Evolutionary conservation across 2,329 filamentous ascomycete genomes (phyloP).

Genomic region (Aspergillus persii): DNA sequence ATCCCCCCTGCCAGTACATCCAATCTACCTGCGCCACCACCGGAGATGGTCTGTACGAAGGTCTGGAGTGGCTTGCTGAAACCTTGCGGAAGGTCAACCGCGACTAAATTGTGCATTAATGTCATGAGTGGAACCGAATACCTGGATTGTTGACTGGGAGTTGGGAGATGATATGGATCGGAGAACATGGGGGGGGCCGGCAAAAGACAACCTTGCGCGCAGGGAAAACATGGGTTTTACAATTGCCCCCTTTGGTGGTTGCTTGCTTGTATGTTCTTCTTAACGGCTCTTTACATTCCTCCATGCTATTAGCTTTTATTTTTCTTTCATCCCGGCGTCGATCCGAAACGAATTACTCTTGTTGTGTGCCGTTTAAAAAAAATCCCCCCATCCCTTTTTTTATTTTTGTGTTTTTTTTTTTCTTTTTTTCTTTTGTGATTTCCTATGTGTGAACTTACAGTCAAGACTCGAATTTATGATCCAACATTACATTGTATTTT

Average conservation of each 20-base stretch:
- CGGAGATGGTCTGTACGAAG: slow-evolving; percentile 98
- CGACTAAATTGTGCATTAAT: slow-evolving; percentile 42
- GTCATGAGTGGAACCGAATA: slow-evolving; percentile 32
- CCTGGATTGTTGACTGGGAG: slow-evolving; percentile 36
- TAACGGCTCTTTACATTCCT: slow-evolving; percentile 38
- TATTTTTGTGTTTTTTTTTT: slow-evolving; percentile 11
- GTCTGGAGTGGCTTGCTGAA: slow-evolving; percentile 88
- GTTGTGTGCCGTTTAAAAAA: slow-evolving; percentile 26
- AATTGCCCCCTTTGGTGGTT: slow-evolving; percentile 24
- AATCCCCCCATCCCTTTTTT: slow-evolving; percentile 16
- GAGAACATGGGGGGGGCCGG: slow-evolving; percentile 30
- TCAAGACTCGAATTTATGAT: slow-evolving; percentile 16
- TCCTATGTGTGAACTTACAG: slow-evolving; percentile 9
- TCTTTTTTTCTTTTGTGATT: slow-evolving; percentile 6
- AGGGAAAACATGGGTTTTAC: slow-evolving; percentile 28
- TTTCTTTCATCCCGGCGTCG: slow-evolving; percentile 36
- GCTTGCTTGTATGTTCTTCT: slow-evolving; percentile 33
- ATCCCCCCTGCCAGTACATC: slow-evolving; percentile 68
- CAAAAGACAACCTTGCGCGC: slow-evolving; percentile 26
- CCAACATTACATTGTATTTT: slow-evolving; percentile 4
- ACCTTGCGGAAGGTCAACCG: slow-evolving; percentile 70
- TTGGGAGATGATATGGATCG: slow-evolving; percentile 34
- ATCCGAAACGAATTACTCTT: slow-evolving; percentile 26
- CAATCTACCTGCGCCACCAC: slow-evolving; percentile 99
- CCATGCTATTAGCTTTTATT: slow-evolving; percentile 43